A percentile compares a stretch with the other conserved stretches of the same genome.
Conservation (phyloP, 306 rosid species). For the Prunus padus region DNA sequence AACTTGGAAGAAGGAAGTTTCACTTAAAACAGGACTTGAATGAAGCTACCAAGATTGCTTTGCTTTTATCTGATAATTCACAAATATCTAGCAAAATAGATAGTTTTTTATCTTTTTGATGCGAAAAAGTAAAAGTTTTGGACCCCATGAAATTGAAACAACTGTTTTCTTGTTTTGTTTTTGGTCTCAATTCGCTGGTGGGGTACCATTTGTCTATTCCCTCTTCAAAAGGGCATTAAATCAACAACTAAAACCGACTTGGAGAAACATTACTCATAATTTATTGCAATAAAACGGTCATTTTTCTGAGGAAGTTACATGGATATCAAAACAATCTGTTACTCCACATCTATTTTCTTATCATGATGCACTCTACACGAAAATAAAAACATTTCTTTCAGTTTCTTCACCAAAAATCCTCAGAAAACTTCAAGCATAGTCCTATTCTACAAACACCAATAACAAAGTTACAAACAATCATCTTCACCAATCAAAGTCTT, state of each 20-base stretch:
- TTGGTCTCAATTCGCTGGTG: no score
- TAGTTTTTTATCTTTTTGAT: no score
- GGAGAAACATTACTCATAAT: background rate
- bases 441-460: constrained; percentile 43
- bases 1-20: no score
- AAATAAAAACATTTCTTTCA: constrained; percentile 16
- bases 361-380: constrained; percentile 30
- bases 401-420: constrained; percentile 27
- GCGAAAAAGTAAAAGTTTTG: no score
- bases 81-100: no score
- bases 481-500: constrained; percentile 46
- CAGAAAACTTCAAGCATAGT: constrained; percentile 40
- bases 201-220: no score
- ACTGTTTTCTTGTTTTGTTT: no score
- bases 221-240: background rate
- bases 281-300: background rate
- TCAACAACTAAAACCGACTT: background rate
- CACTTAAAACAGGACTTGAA: no score
- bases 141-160: no score
- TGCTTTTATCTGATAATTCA: no score
- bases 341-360: constrained; percentile 3
- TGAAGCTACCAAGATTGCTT: no score
- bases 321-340: constrained; percentile 18
- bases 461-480: constrained; percentile 31
- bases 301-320: background rate